Evolutionary conservation across 1,139 yeast genomes (phyloP).

Genomic region (Debaryomyces coudertii): DNA sequence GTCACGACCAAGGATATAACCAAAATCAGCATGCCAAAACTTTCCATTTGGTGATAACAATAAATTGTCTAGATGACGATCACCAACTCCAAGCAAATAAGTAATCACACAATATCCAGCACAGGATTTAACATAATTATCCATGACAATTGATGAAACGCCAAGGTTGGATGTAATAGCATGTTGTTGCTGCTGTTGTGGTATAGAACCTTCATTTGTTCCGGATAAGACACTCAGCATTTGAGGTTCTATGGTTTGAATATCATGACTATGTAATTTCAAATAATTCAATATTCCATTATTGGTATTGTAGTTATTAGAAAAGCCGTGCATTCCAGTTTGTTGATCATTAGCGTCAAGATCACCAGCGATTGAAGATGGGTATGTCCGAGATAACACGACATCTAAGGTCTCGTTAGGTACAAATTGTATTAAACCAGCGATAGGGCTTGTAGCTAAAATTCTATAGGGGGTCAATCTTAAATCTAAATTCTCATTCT

Average conservation of each 20-base stretch:
- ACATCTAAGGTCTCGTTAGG: conserved; percentile 90
- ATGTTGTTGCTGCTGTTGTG: conserved; percentile 24
- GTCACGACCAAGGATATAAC: conserved; percentile 92
- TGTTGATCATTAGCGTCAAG: background rate
- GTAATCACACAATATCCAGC: conserved; percentile 99
- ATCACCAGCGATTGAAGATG: conserved; percentile 23
- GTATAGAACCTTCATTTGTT: conserved; percentile 9
- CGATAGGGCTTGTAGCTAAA: conserved; percentile 85
- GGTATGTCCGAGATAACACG: conserved; percentile 65
- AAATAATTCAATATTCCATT: conserved; percentile 75
- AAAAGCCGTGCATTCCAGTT: conserved; percentile 5
- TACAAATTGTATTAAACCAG: conserved; percentile 91
- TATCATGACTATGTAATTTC: conserved; percentile 60
- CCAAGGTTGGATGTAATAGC: conserved; percentile 62
- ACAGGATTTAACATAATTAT: conserved; percentile 90
- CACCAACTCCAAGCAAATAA: conserved; percentile 93
- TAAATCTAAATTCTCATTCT: conserved; percentile 88
- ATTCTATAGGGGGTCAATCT: conserved; percentile 87
- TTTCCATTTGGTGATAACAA: conserved; percentile 74
- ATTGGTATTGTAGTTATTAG: conserved; percentile 13
- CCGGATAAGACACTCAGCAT: conserved; percentile 31
- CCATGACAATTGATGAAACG: conserved; percentile 79
- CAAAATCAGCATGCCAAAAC: conserved; percentile 97
- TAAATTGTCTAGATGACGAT: conserved; percentile 90
- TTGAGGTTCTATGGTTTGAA: conserved; percentile 30